A percentile compares a stretch with the other conserved stretches of the same genome.
These are phyloP conservation scores for Zoysia matrella DNA, from an alignment of 202 grass and related monocot species.

Conservation along the genomic window DNA sequence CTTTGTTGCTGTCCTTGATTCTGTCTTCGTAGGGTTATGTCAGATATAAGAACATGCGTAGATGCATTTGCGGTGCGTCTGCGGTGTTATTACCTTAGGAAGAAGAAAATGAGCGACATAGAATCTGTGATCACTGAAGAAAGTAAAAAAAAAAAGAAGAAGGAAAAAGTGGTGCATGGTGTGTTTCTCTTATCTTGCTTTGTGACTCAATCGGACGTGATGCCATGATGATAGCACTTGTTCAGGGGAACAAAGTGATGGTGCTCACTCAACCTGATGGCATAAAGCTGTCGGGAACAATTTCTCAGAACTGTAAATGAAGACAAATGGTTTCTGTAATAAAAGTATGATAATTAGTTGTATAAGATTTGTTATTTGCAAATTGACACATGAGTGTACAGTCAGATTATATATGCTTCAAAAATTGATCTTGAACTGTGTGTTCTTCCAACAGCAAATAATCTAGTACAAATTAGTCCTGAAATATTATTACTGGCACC, in stretches of 20 bases:
- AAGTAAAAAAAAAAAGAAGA: neutral
- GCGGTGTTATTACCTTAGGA: conserved; percentile 31
- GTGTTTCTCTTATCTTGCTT: conserved; percentile 54
- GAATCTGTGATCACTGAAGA: conserved; percentile 54
- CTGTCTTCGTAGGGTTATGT: conserved; percentile 36
- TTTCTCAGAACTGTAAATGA: neutral
- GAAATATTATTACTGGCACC: neutral
- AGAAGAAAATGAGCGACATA: conserved; percentile 34
- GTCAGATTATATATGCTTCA: neutral
- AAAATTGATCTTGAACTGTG: neutral
- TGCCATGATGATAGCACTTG: conserved; percentile 31
- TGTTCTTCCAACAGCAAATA: neutral
- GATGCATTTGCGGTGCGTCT: conserved; percentile 34
- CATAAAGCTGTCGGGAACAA: conserved; percentile 17
- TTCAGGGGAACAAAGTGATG: neutral
- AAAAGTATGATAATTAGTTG: neutral
- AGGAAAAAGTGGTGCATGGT: conserved; percentile 38
- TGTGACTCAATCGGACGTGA: conserved; percentile 26
- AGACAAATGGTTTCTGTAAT: neutral
- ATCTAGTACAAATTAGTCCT: neutral
- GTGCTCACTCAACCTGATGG: neutral
- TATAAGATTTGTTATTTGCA: conserved; percentile 6
- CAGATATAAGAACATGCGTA: conserved; percentile 14
- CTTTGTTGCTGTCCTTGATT: conserved; percentile 27
- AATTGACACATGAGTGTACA: neutral